Evolutionary conservation across 441 rosid genomes (phyloP).

Genomic region (Brassica hybrid): DNA sequence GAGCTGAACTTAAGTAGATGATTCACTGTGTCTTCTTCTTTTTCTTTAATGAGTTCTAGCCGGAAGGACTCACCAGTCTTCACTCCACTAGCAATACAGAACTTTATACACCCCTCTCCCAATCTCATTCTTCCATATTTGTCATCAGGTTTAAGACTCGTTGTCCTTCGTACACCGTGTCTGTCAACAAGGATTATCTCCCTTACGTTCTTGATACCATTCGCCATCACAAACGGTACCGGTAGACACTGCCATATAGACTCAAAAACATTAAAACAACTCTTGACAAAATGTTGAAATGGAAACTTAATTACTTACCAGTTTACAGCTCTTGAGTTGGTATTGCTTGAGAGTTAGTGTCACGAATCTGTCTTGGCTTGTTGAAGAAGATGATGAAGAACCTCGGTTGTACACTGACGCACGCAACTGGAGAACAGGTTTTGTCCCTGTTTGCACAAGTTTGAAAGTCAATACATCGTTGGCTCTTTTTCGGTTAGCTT

Average conservation of each 20-base stretch:
- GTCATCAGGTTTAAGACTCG: neutral
- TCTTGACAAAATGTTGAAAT: neutral
- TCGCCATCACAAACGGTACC: neutral
- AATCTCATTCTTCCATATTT: constrained; percentile 10
- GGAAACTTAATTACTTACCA: constrained; percentile 10
- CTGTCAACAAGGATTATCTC: constrained; percentile 24
- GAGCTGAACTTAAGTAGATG: neutral
- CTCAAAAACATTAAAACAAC: neutral
- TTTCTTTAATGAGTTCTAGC: neutral
- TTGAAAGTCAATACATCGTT: neutral
- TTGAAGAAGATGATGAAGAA: neutral
- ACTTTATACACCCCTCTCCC: constrained; percentile 31
- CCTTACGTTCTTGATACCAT: constrained; percentile 4
- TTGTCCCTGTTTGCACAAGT: neutral
- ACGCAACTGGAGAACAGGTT: constrained; percentile 28
- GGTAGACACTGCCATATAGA: constrained; percentile 26
- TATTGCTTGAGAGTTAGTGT: constrained; percentile 21
- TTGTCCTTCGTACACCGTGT: neutral
- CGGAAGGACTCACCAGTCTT: neutral
- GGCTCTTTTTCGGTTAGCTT: neutral
- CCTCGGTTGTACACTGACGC: neutral
- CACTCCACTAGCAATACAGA: neutral
- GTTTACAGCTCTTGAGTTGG: neutral
- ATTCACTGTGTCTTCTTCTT: neutral
- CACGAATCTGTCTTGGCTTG: constrained; percentile 27